Base-by-base conservation (phyloP, 2,329 filamentous ascomycete genomes). In the Penicillium freii region DNA sequence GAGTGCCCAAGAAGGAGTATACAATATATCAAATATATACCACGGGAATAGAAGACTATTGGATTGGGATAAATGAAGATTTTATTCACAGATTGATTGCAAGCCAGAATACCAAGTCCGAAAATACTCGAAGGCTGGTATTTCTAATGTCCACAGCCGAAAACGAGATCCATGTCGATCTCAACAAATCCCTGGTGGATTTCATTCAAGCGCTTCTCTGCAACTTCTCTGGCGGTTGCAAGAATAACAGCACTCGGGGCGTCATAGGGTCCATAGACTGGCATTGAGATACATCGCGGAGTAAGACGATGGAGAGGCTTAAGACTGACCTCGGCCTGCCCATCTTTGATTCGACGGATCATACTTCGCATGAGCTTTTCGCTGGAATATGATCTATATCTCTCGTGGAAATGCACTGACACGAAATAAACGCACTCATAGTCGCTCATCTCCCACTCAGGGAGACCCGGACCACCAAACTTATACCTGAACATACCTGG, bases 221-320 rank as follows among this genome's bases (percentile, higher is more conserved):
- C 27, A n/a, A 48, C 43, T 19, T n/a, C 25, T 25, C 43, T 49
- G n/a, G 34, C 51, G 4, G 36, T 40, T 33, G 44, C 51, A 23
- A 54, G 27, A 33, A 51, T 13, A 2, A 51, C 49, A 2, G 51
- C 11, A 21, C 5, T 19, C 1, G 43, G 43, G 1, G 51, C 51
- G 1, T 54, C 51, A 19, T 40, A 36, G 2, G 44, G 44, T 11
- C 51, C 51, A 48, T 54, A 54, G 0, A 54, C 51, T 10, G 51
- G 51, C n/a, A 54, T 31, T 5, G 51, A 54, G 15, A 54, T 25
- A 10, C 43, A 40, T 5, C 29, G 36, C 2, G 43, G 33, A n/a
- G 23, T n/a, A 13, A 33, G 15, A 1, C 27, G 27, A 39, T 54
- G 31, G 9, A 48, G n/a, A 17, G 51, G 43, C 13, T 7, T 15